Evolutionary conservation across 2,329 filamentous ascomycete species (phyloP), one percentile per base, ranked within the genome.

Genomic region (Mollisiaceae sp.): DNA sequence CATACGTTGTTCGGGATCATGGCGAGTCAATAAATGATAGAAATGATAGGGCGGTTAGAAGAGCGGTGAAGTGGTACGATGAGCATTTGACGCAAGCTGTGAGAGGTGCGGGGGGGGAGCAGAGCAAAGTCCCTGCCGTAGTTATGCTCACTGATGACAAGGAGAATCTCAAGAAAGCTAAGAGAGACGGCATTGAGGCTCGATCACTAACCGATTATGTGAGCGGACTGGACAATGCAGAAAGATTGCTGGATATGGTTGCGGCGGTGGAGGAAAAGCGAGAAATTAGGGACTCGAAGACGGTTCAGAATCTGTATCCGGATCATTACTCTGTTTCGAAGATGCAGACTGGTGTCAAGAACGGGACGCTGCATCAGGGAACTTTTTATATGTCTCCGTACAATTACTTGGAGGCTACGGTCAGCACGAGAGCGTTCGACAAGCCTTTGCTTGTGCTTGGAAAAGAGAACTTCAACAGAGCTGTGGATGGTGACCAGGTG

Each of bases 361-460:
- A 88, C 60, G 93, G 94, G 4, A 88, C 93, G 62, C 82, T 99
- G 73, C 95, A 99, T 77, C 94, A 99, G 79, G 95, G 95, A 8
- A 89, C 92, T 27, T 99, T 97, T 82, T 97, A 94, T 75, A 93
- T 98, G 35, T 98, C 95, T 8, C 92, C 93, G 0, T 99, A 98
- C 83, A 99, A 99, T 80, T 99, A 98, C 73, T 84, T 99, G 12
- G 95, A 99, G 78, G 95, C 93, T 1, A 93, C 93, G 0, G 91
- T 98, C 68, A 90, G 94, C 73, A 93, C 97, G 0, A 88, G 94
- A 0, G 88, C 94, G 4, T 99, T 99, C 74, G 90, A 95, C 66
- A 96, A 95, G 74, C 86, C 93, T 1, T 85, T 99, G 36, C 83
- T 99, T 18, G 86, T 99, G 56, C 84, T 98, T 18, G 95, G 95